phyloP scores from a whole-genome alignment of 345 rosid species.

The Toxicodendron radicans region DNA sequence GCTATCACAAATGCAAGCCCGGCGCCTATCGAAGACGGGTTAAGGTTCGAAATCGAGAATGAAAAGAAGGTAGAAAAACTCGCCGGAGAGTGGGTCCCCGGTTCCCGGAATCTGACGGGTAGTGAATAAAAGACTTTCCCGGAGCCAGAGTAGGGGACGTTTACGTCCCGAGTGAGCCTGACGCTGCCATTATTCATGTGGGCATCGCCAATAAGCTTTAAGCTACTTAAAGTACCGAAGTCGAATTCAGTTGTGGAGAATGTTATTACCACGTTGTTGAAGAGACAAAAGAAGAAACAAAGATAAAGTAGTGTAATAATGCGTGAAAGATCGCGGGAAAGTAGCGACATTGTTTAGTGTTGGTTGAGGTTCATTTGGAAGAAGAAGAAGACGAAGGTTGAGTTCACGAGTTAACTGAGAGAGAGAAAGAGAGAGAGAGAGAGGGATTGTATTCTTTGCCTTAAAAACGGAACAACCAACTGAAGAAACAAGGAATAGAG shows the following conservation, averaged over 20 bases:
- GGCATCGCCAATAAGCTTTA: conserved; percentile 88
- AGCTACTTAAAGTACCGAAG: conserved; percentile 68
- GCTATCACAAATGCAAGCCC: conserved; percentile 90
- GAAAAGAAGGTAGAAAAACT: conserved; percentile 91
- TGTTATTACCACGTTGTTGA: conserved; percentile 23
- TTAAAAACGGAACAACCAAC: conserved; percentile 21
- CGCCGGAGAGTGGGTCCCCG: conserved; percentile 44
- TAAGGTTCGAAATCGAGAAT: conserved; percentile 67
- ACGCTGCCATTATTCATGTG: conserved; percentile 78
- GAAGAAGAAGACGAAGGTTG: conserved; percentile 16
- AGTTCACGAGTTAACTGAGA: conserved; percentile 33
- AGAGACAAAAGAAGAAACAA: conserved; percentile 39
- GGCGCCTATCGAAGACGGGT: conserved; percentile 92
- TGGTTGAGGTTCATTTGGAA: conserved; percentile 35
- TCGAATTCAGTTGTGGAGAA: conserved; percentile 57
- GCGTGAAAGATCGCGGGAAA: conserved; percentile 23
- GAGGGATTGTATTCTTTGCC: conserved; percentile 20
- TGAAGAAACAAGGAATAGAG: conserved; percentile 32
- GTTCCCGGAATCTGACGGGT: conserved; percentile 72
- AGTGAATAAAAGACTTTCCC: conserved; percentile 76
- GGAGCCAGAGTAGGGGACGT: conserved; percentile 82
- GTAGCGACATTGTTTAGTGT: conserved; percentile 37
- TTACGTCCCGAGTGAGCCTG: conserved; percentile 78
- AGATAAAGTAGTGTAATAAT: conserved; percentile 26
- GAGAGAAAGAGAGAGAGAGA: conserved; percentile 29